These are phyloP conservation scores for Parastagonospora nodorum DNA, from an alignment of 2,329 filamentous ascomycete genomes.

Conservation along the genomic window DNA sequence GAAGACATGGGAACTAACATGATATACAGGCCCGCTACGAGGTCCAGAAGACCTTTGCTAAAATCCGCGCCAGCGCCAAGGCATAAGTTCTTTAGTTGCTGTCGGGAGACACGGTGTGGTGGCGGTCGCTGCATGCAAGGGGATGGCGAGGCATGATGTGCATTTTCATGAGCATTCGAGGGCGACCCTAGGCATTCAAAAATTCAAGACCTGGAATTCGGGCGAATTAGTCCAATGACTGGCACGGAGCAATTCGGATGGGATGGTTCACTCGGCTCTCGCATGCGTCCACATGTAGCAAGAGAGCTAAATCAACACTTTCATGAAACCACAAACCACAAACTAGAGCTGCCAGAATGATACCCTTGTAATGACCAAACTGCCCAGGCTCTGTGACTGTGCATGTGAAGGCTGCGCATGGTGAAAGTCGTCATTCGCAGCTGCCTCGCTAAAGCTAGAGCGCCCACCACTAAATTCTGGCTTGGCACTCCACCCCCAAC, in stretches of 20 bases:
- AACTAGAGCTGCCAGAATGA: conserved; percentile 41
- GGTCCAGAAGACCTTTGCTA: conserved; percentile 93
- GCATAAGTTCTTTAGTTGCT: conserved; percentile 42
- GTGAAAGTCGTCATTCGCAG: conserved; percentile 10
- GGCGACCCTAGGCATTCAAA: conserved; percentile 46
- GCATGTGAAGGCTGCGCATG: neutral
- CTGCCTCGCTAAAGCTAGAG: conserved; percentile 32
- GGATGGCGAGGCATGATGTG: conserved; percentile 43
- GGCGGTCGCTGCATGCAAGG: conserved; percentile 37
- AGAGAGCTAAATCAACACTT: conserved; percentile 46
- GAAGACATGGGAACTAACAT: conserved; percentile 21
- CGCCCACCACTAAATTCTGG: conserved; percentile 32
- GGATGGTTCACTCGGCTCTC: conserved; percentile 47
- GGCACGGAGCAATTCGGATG: conserved; percentile 49
- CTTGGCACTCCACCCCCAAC: conserved; percentile 21
- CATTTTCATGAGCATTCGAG: conserved; percentile 47
- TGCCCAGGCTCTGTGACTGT: neutral
- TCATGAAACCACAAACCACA: conserved; percentile 44
- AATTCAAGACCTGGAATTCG: conserved; percentile 45
- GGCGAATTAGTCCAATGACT: conserved; percentile 45
- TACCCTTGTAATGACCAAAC: conserved; percentile 27
- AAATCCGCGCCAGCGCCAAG: conserved; percentile 62
- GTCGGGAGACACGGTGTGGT: conserved; percentile 35
- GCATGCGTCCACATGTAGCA: conserved; percentile 47
- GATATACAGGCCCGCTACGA: conserved; percentile 76